Base-by-base conservation (phyloP, 306 rosid species). In the Cicer pinnatifidum region DNA sequence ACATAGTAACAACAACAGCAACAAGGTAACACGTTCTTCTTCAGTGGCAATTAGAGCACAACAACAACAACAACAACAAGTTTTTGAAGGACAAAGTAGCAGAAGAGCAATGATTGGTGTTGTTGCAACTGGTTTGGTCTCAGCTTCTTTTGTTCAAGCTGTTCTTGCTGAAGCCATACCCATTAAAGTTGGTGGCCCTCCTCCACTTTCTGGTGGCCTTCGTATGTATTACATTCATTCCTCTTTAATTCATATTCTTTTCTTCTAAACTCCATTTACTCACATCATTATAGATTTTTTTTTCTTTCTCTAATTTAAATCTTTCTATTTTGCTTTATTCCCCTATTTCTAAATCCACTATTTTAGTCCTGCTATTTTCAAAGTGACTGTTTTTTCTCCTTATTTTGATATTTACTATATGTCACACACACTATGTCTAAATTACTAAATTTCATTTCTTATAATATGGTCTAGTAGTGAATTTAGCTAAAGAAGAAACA, bases 121-220 rank as follows among this genome's bases (percentile, higher is more conserved):
- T 53, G 96, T 90, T 43, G 97, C 99, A 0, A 87, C 84, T 7
- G 96, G 99, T 78, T 80, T 95, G 79, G 89, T 92, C 12, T 67
- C 91, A 1, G 96, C 88, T 3, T 91, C 99, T 0, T 95, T 95
- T 40, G 97, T 89, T 70, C 92, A 88, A 62, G 96, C 91, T 19
- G 97, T 90, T 7, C 88, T 95, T 56, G 99, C 99, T 37, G 99
- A 88, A 0, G 97, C 92, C 5, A 94, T 69, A 81, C 7, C 96
- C 79, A 95, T 95, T 82, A 95, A 91, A 77, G 65, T 95, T n/a
- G 99, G 97, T 8, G 81, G 81, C 0, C 96, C 99, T 33, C 99
- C 99, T 2, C 82, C 96, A 7, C 97, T 82, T 1, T 91, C 97
- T n/a, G 99, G 99, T 52, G 99, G 99, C 77, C 77, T 95, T 33